Percentiles rank a stretch among this genome's conserved stretches.
Conservation (phyloP, 2,329 filamentous ascomycete species). For the Diaporthe helianthi region DNA sequence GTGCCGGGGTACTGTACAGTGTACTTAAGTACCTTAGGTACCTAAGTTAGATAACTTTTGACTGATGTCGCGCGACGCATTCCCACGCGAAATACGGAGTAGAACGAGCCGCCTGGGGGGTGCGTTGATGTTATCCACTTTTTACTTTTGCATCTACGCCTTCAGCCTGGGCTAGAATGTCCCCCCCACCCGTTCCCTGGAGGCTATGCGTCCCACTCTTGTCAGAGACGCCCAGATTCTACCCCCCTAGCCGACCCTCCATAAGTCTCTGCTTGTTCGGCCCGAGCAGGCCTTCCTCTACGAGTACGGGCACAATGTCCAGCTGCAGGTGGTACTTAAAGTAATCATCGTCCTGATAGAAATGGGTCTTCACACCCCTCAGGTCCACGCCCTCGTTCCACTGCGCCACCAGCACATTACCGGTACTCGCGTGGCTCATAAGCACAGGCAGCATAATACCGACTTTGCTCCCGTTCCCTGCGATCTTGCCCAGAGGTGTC, state of each 20-base stretch:
- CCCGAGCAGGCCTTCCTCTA: slow-evolving; percentile 47
- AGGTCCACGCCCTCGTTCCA: slow-evolving; percentile 62
- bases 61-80: not conserved
- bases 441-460: slow-evolving; percentile 68
- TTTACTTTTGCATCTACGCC: not conserved
- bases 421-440: slow-evolving; percentile 56
- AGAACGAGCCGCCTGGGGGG: not conserved
- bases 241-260: too few species aligned
- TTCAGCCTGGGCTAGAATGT: too few species aligned
- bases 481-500: slow-evolving; percentile 57
- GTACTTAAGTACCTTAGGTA: too few species aligned
- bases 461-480: slow-evolving; percentile 55
- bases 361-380: slow-evolving; percentile 62
- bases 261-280: slow-evolving; percentile 52
- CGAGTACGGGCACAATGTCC: slow-evolving; percentile 59
- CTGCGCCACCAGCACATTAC: slow-evolving; percentile 45
- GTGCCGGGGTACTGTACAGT: too few species aligned
- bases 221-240: too few species aligned
- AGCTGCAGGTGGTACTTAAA: slow-evolving; percentile 62
- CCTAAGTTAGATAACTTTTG: too few species aligned
- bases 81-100: not conserved
- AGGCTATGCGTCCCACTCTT: too few species aligned
- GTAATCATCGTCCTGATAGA: slow-evolving; percentile 61
- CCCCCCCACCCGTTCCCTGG: too few species aligned
- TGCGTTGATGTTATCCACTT: too few species aligned